Percentiles rank a stretch among this genome's conserved stretches.
phyloP scores from a whole-genome alignment of 1,139 yeast species.

The Geotrichum bryndzae region DNA sequence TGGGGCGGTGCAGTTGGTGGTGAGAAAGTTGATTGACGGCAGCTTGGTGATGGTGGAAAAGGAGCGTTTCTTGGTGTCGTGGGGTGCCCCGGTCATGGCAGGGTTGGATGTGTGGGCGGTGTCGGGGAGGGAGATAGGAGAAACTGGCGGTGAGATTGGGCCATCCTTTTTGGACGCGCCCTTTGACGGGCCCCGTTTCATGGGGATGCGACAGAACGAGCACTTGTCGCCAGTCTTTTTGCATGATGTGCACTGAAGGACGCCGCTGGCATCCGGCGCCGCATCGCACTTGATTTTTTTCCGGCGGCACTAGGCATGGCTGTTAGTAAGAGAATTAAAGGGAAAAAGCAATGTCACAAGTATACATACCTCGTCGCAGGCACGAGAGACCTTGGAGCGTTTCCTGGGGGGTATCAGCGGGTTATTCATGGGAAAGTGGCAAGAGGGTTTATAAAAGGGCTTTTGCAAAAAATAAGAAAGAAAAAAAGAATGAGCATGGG shows the following conservation, averaged over 20 bases:
- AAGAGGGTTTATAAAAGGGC: neutral
- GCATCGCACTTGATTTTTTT: slow-evolving; percentile 39
- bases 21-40: neutral
- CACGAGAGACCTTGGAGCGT: slow-evolving; percentile 41
- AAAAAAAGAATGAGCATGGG: neutral
- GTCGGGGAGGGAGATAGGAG: neutral
- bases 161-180: slow-evolving; percentile 9
- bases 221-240: slow-evolving; percentile 37
- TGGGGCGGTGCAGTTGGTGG: neutral
- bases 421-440: neutral
- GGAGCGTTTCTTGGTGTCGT: neutral
- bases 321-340: neutral
- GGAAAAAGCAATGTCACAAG: neutral
- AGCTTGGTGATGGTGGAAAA: neutral
- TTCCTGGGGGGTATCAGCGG: slow-evolving; percentile 27
- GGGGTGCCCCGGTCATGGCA: neutral
- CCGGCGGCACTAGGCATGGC: slow-evolving; percentile 9
- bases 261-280: slow-evolving; percentile 14
- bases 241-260: slow-evolving; percentile 35
- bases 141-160: neutral
- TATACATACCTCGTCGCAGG: slow-evolving; percentile 36
- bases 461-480: too few species aligned
- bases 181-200: slow-evolving; percentile 42
- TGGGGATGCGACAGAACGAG: slow-evolving; percentile 39
- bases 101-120: neutral